Evolutionary conservation across 352 stramenopile genomes (phyloP).

Genomic region (Blastocystis sp.): DNA sequence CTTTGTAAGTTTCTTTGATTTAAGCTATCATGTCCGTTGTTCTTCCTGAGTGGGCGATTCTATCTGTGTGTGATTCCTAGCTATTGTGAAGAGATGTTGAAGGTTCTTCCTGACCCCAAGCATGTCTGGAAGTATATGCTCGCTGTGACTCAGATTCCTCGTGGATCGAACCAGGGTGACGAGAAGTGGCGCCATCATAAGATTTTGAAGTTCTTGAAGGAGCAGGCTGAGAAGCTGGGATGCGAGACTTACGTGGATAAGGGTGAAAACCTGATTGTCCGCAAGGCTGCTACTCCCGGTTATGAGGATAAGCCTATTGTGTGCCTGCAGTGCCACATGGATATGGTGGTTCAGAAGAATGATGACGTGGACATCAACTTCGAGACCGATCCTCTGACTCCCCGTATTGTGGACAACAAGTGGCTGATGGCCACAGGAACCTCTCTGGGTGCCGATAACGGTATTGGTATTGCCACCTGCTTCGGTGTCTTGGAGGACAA

Average conservation of each 20-base stretch:
- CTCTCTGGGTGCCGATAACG: constrained; percentile 68
- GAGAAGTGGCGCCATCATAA: constrained; percentile 52
- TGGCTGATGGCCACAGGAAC: constrained; percentile 67
- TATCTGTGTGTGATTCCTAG: not conserved
- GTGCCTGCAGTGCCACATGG: constrained; percentile 66
- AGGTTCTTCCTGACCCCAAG: constrained; percentile 54
- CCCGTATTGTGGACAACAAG: constrained; percentile 63
- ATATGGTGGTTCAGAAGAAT: constrained; percentile 69
- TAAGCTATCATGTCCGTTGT: constrained; percentile 26
- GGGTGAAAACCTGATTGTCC: constrained; percentile 55
- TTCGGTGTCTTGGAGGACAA: constrained; percentile 67
- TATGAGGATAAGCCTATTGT: constrained; percentile 57
- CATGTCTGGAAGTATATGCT: constrained; percentile 62
- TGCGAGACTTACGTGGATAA: constrained; percentile 57
- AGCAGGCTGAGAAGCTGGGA: constrained; percentile 48
- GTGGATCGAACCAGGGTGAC: constrained; percentile 62
- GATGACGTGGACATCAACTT: constrained; percentile 66
- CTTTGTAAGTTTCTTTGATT: constrained; percentile 59
- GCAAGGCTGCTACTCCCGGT: constrained; percentile 41
- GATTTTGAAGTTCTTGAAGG: constrained; percentile 39
- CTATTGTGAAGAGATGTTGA: constrained; percentile 58
- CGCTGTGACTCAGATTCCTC: constrained; percentile 62
- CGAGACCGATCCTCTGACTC: constrained; percentile 65
- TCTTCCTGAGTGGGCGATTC: not conserved
- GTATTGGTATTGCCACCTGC: constrained; percentile 66